Conservation (phyloP, 768 basidiomycete genomes). For the Termitomyces sp. region DNA sequence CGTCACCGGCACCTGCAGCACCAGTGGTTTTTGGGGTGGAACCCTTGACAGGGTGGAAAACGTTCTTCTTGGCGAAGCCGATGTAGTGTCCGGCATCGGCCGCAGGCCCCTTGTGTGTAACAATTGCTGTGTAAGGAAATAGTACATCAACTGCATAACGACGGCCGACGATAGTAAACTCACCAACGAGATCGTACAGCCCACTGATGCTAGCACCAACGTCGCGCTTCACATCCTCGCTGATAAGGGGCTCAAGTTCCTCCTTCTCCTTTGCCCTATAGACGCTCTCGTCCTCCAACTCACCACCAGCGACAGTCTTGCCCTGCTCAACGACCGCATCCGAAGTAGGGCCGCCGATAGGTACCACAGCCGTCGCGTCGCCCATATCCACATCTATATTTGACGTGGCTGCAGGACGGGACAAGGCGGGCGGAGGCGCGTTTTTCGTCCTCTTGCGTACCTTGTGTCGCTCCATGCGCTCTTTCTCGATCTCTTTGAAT, state of each 20-base stretch:
- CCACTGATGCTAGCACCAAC: conserved; percentile 73
- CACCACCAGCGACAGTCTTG: conserved; percentile 29
- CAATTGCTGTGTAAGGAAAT: conserved; percentile 56
- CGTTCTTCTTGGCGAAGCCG: conserved; percentile 79
- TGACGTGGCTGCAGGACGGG: conserved; percentile 16
- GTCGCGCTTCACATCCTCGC: conserved; percentile 58
- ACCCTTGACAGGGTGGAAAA: conserved; percentile 43
- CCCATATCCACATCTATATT: conserved; percentile 45
- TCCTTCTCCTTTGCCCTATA: conserved; percentile 59
- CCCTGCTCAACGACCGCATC: conserved; percentile 19
- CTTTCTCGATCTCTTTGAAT: conserved; percentile 78
- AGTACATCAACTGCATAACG: background rate
- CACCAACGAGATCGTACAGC: conserved; percentile 88
- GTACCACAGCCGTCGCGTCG: conserved; percentile 21
- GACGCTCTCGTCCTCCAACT: conserved; percentile 60
- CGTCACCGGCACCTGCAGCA: conserved; percentile 12
- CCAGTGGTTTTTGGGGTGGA: conserved; percentile 14
- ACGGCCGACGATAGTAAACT: background rate
- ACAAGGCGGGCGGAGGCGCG: conserved; percentile 20
- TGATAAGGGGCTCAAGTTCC: conserved; percentile 60
- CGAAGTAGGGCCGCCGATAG: conserved; percentile 15
- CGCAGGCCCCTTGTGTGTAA: conserved; percentile 94
- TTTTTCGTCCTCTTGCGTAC: conserved; percentile 70
- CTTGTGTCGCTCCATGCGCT: conserved; percentile 76
- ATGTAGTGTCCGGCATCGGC: conserved; percentile 98